These are phyloP conservation scores for Incumbomyces delicatus DNA, from an alignment of 2,329 filamentous ascomycete genomes.

Conservation along the genomic window DNA sequence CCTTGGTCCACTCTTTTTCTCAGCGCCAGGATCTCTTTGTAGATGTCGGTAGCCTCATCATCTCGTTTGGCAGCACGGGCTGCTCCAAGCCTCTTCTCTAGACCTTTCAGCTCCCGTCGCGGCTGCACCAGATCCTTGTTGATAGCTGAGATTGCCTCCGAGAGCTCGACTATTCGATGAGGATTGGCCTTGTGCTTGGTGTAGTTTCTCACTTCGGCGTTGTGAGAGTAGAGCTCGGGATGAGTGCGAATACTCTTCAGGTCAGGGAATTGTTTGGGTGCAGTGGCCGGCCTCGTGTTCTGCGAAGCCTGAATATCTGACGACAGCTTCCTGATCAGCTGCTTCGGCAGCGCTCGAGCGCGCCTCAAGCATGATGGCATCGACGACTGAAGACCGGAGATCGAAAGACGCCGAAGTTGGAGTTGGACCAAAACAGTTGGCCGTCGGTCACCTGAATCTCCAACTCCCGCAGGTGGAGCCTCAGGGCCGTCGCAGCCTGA, in stretches of 20 bases:
- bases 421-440: background rate
- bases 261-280: constrained; percentile 70
- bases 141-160: constrained; percentile 29
- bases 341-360: background rate
- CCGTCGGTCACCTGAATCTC: background rate
- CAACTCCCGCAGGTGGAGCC: background rate
- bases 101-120: constrained; percentile 33
- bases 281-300: constrained; percentile 52
- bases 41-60: background rate
- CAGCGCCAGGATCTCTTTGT: constrained; percentile 13
- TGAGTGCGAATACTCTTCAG: constrained; percentile 85
- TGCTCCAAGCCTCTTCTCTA: constrained; percentile 33
- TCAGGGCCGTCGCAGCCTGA: background rate
- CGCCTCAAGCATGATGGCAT: constrained; percentile 6
- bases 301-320: constrained; percentile 15
- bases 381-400: no score
- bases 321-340: background rate
- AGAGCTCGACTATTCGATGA: constrained; percentile 38
- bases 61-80: constrained; percentile 21
- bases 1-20: constrained; percentile 20
- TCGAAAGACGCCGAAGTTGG: background rate
- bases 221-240: constrained; percentile 67
- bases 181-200: constrained; percentile 42
- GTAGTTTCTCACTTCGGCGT: constrained; percentile 82
- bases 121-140: constrained; percentile 32